Percentiles rank a stretch among this genome's conserved stretches.
Evolutionary conservation across 257 asterid genomes (phyloP).

Genomic region (Capsicum baccatum): DNA sequence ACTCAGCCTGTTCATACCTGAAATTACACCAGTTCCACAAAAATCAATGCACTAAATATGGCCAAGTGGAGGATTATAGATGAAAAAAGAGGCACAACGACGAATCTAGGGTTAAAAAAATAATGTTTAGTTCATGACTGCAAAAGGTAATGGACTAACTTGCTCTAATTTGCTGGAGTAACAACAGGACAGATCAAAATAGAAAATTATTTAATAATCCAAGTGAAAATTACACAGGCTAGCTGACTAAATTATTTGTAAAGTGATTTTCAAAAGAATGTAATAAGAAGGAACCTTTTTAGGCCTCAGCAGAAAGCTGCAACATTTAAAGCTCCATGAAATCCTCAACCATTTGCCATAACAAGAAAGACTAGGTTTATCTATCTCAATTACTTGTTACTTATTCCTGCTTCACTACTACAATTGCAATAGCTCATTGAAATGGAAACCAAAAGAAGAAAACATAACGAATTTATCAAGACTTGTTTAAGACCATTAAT

Average conservation of each 20-base stretch:
- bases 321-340: background rate
- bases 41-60: background rate
- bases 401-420: background rate
- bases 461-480: background rate
- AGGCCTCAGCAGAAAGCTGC: too few species aligned
- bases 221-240: background rate
- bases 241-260: background rate
- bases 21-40: slow-evolving; percentile 31
- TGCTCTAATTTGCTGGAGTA: background rate
- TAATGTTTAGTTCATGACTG: background rate
- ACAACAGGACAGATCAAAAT: background rate
- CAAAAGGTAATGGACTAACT: background rate
- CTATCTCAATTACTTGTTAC: background rate
- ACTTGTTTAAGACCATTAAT: background rate
- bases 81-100: background rate
- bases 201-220: background rate
- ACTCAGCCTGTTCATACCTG: slow-evolving; percentile 93
- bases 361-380: background rate
- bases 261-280: background rate
- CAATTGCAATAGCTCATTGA: background rate
- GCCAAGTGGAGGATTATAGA: slow-evolving; percentile 7
- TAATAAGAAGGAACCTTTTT: too few species aligned
- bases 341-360: background rate
- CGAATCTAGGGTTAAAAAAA: background rate
- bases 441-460: background rate